Percentiles rank a stretch among this genome's conserved stretches.
These are phyloP conservation scores for Linnemannia hyalina DNA, from an alignment of 192 early-diverging fungal genomes.

Conservation along the genomic window DNA sequence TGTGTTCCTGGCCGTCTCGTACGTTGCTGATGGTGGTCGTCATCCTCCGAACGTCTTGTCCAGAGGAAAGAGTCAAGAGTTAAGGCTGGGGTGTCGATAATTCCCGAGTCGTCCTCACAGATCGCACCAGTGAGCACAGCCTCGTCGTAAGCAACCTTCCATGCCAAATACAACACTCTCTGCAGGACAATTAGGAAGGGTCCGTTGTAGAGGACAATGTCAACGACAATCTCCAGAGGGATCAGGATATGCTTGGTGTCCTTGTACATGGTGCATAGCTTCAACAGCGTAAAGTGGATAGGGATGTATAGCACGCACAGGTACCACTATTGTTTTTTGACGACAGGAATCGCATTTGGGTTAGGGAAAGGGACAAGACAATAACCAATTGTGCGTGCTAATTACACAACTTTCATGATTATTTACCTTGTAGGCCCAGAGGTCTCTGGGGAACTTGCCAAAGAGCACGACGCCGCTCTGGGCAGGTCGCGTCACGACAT, in stretches of 20 bases:
- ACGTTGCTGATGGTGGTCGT: background rate
- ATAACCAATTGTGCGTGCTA: too few species aligned
- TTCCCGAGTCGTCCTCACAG: constrained; percentile 25
- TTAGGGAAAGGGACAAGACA: background rate
- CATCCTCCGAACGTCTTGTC: constrained; percentile 14
- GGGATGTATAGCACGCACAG: constrained; percentile 44
- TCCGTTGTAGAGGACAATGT: constrained; percentile 52
- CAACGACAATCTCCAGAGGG: constrained; percentile 49
- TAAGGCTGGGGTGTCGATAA: background rate
- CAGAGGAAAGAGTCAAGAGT: constrained; percentile 32
- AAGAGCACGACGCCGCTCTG: constrained; percentile 51
- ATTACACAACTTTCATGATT: background rate
- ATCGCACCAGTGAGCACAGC: constrained; percentile 53
- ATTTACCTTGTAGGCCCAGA: constrained; percentile 51
- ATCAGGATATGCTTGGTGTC: constrained; percentile 44
- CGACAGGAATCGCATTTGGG: background rate
- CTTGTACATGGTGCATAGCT: constrained; percentile 36
- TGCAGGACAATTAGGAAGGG: constrained; percentile 41
- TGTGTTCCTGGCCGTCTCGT: constrained; percentile 24
- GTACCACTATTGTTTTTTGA: constrained; percentile 33
- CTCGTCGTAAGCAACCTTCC: constrained; percentile 56
- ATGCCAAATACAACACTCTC: constrained; percentile 43
- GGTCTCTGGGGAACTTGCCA: constrained; percentile 46
- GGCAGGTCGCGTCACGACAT: constrained; percentile 52
- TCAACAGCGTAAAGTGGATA: constrained; percentile 39